A percentile compares a stretch with the other conserved stretches of the same genome.
Conservation (phyloP, 1,284 basidiomycete genomes). For the Papiliotrema terrestris region DNA sequence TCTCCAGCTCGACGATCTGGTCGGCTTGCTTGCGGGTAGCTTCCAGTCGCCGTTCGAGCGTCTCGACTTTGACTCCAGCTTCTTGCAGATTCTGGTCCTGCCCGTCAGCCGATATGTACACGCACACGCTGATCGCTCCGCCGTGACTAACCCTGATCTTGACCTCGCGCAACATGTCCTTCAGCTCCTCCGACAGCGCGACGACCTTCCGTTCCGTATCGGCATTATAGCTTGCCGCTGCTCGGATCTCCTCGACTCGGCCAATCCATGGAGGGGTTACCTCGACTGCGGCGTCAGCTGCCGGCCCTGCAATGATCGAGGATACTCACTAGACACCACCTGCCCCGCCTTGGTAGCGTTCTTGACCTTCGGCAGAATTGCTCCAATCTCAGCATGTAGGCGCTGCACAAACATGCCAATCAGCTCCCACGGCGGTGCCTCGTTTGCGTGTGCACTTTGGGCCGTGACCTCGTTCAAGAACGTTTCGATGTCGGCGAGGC, state of each 20-base stretch:
- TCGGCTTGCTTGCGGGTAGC: constrained; percentile 82
- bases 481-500: constrained; percentile 64
- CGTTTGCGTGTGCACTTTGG: constrained; percentile 35
- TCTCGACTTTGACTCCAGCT: constrained; percentile 82
- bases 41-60: constrained; percentile 90
- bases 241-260: constrained; percentile 82
- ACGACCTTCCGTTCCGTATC: constrained; percentile 85
- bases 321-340: constrained; percentile 64
- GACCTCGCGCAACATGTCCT: constrained; percentile 76
- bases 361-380: constrained; percentile 65
- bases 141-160: constrained; percentile 54
- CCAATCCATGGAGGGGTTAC: constrained; percentile 81
- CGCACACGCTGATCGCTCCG: neutral
- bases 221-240: constrained; percentile 74
- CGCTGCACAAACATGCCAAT: constrained; percentile 66
- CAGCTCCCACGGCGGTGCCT: constrained; percentile 69
- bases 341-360: constrained; percentile 61
- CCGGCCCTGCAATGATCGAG: neutral
- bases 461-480: constrained; percentile 64
- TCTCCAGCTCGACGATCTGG: constrained; percentile 73
- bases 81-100: constrained; percentile 91
- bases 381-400: constrained; percentile 66
- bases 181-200: constrained; percentile 82
- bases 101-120: neutral
- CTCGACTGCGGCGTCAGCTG: constrained; percentile 55